Percentiles rank a stretch among this genome's conserved stretches.
Evolutionary conservation across 805 yeast genomes (phyloP).

Genomic region (Cyberlindnera mrakii): DNA sequence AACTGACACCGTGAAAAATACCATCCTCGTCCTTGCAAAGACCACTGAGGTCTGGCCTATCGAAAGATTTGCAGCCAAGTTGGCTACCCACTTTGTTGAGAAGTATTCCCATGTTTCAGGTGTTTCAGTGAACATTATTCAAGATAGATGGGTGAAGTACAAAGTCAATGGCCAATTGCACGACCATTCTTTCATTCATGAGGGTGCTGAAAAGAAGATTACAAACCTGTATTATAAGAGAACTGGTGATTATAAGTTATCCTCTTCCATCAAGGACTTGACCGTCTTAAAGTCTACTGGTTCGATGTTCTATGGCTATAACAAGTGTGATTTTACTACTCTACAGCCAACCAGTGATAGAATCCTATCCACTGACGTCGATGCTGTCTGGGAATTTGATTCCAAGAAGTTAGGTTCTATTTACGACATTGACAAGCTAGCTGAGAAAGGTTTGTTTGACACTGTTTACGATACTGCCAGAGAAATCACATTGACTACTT

Average conservation of each 20-base stretch:
- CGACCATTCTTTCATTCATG: constrained; percentile 79
- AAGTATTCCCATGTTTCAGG: constrained; percentile 77
- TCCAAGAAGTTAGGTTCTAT: constrained; percentile 44
- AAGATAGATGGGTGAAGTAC: constrained; percentile 76
- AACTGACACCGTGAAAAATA: constrained; percentile 90
- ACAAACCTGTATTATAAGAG: constrained; percentile 47
- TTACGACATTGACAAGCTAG: constrained; percentile 40
- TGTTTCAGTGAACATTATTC: constrained; percentile 59
- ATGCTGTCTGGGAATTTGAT: constrained; percentile 65
- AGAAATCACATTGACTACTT: constrained; percentile 62
- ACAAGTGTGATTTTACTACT: constrained; percentile 84
- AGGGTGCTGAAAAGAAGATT: constrained; percentile 75
- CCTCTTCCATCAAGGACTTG: constrained; percentile 70
- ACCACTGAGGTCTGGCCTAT: constrained; percentile 83
- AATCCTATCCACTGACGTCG: constrained; percentile 81
- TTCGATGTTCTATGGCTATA: constrained; percentile 85
- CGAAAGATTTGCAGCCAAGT: constrained; percentile 81
- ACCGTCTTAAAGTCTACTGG: constrained; percentile 88
- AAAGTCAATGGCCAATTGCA: constrained; percentile 69
- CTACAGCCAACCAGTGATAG: constrained; percentile 79
- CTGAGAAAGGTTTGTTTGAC: constrained; percentile 64
- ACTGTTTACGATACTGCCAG: constrained; percentile 55
- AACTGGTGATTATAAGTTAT: constrained; percentile 47
- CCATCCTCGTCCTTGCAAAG: constrained; percentile 78
- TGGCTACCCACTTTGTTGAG: constrained; percentile 73